Base-by-base conservation (phyloP, 2,329 filamentous ascomycete species). In the Phyllosticta paracitricarpa region DNA sequence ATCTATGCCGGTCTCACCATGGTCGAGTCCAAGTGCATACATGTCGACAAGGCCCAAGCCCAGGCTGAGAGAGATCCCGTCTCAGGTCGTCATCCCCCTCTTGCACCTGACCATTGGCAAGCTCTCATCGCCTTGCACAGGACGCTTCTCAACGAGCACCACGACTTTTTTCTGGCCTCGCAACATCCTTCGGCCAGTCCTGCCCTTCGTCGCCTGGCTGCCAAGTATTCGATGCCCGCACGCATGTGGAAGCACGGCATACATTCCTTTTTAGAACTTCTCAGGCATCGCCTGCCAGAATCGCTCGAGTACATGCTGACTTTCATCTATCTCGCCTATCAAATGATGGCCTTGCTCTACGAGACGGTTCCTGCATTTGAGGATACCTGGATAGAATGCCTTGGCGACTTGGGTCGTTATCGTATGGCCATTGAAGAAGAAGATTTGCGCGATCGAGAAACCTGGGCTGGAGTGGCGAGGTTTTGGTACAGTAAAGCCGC, bases 231-330 rank as follows among this genome's bases (percentile, higher is more conserved):
- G 0, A 97, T 97, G 90, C 92, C 93, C 0, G 91, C 89, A 0
- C 79, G 93, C 0, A 94, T 97, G 89, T 97, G 94, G 94, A 82
- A 90, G 0, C 89, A 96, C 67, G 93, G 89, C 0, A 97, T 97
- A 3, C 91, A 95, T 69, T 86, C 85, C 0, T 94, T 94, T 62
- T 78, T 96, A 0, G 90, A 96, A 65, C 72, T 95, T 0, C 67
- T 75, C 4, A 69, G 72, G 0, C 85, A 89, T 65, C 82, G 86
- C 2, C 76, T 96, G 0, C 93, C 92, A 0, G 81, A 80, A 0
- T 91, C 89, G 1, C 75, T 91, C 0, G 92, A 97, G 57, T 89
- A 95, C 61, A 97, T 97, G 91, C 77, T 96, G 0, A 85, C 86
- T 0, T 97, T 96, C 61, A 91, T 97, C 0, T 95, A 95, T 64